A percentile compares a stretch with the other conserved stretches of the same genome.
Conservation (phyloP, 176 grass and related monocot species). For the Dendrocalamus sinicus region DNA sequence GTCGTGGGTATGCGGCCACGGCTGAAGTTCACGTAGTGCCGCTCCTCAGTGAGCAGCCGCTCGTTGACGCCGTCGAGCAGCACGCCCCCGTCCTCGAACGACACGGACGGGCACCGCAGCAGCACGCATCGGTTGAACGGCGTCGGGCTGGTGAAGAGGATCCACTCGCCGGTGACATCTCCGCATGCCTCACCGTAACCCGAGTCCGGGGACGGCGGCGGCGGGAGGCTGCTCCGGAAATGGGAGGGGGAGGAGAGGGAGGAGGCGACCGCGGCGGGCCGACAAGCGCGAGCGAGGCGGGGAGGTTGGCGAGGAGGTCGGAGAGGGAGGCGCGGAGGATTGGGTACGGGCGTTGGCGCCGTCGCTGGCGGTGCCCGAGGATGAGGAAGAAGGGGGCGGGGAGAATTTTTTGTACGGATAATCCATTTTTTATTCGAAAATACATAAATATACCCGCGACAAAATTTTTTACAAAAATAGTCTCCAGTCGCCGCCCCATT, state of each 20-base stretch:
- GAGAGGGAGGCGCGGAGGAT: slow-evolving; percentile 52
- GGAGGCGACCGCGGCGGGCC: slow-evolving; percentile 50
- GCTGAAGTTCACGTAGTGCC: slow-evolving; percentile 83
- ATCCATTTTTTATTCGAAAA: too few species aligned
- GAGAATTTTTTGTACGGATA: too few species aligned
- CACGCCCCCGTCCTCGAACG: slow-evolving; percentile 73
- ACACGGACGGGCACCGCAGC: slow-evolving; percentile 87
- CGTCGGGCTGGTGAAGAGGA: slow-evolving; percentile 82
- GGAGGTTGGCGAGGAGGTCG: slow-evolving; percentile 56
- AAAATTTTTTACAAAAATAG: too few species aligned
- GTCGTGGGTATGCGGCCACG: slow-evolving; percentile 23
- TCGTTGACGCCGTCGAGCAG: slow-evolving; percentile 79
- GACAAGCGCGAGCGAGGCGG: slow-evolving; percentile 58
- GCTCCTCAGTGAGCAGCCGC: slow-evolving; percentile 62
- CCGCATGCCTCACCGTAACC: background rate
- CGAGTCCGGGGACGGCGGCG: background rate
- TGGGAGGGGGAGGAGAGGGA: slow-evolving; percentile 31
- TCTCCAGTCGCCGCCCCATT: too few species aligned
- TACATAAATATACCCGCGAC: too few species aligned
- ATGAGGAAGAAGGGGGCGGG: slow-evolving; percentile 35
- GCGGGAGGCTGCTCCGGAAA: slow-evolving; percentile 20
- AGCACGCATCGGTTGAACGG: slow-evolving; percentile 90
- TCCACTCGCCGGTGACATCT: slow-evolving; percentile 68
- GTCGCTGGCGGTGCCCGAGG: slow-evolving; percentile 39
- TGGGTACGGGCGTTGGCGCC: slow-evolving; percentile 17